Percentiles rank a stretch among this genome's conserved stretches.
These are phyloP conservation scores for Leishmania martiniquensis DNA, from an alignment of 208 protist genomes.

Conservation along the genomic window DNA sequence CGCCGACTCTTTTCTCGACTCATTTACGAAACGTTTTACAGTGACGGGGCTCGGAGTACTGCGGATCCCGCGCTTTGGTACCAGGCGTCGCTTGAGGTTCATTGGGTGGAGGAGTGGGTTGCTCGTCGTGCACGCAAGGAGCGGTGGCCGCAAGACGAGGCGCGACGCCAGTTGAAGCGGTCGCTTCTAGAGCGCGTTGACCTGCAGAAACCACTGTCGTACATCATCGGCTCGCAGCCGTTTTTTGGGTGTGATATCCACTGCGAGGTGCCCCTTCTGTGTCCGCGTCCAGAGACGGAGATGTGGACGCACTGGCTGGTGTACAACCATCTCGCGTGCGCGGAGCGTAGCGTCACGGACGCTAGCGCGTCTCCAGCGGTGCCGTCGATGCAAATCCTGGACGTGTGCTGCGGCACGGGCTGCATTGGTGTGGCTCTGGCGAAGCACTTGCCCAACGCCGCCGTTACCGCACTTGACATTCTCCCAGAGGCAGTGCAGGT, in stretches of 20 bases:
- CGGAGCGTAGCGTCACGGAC: background rate
- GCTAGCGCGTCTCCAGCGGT: background rate
- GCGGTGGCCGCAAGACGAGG: constrained; percentile 19
- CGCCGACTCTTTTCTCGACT: constrained; percentile 48
- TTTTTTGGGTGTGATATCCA: constrained; percentile 84
- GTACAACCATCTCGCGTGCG: constrained; percentile 37
- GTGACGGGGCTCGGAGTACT: constrained; percentile 23
- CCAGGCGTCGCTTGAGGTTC: constrained; percentile 73
- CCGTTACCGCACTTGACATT: constrained; percentile 74
- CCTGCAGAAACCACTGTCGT: constrained; percentile 83
- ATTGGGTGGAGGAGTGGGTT: constrained; percentile 84
- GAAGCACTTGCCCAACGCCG: constrained; percentile 52
- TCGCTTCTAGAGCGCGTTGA: constrained; percentile 79
- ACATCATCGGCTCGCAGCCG: constrained; percentile 87
- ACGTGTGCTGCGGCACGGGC: constrained; percentile 89
- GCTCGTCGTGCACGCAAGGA: constrained; percentile 9
- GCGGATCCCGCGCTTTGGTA: constrained; percentile 65
- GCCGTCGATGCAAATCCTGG: constrained; percentile 54
- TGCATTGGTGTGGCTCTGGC: constrained; percentile 89
- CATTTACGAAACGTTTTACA: constrained; percentile 71
- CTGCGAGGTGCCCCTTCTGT: constrained; percentile 74
- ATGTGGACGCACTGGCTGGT: constrained; percentile 90
- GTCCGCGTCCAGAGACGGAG: constrained; percentile 86
- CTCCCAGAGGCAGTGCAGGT: constrained; percentile 48
- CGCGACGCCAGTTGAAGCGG: constrained; percentile 62